Evolutionary conservation across 495 filamentous ascomycete genomes (phyloP), one percentile per base, ranked within the genome.

Genomic region (Aspergillus nidulans): DNA sequence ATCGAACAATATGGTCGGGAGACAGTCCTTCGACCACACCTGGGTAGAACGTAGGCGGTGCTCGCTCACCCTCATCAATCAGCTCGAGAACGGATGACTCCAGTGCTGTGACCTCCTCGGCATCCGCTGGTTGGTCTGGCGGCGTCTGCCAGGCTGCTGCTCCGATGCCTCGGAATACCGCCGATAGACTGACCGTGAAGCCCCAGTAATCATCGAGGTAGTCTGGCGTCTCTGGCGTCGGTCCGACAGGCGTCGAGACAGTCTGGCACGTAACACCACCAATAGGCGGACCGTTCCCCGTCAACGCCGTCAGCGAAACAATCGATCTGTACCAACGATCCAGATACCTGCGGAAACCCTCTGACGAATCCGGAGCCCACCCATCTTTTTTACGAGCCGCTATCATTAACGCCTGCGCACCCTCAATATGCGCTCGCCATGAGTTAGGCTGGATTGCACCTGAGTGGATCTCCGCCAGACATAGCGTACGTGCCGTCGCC

Each of bases 171-270:
- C 72, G 66, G 49, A 77, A 77, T 9, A 77, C 68, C 24, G 70
- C 67, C 7, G 74, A 63, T 15, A 77, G 49, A 40, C 69, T 64
- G 10, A 74, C 66, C 6, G 72, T 75, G 51, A 77, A 77, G 0
- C 74, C 74, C 74, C 74, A 77, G 41, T 77, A 77, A 49, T 77
- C 74, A 55, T 77, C 74, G 15, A 77, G 50, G 56, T 76, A 77
- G 46, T 77, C 74, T 7, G 71, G 69, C 6, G 38, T 23, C 9
- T 49, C 53, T 2, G 57, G 59, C 1, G 46, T 50, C 23, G 62
- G 43, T 6, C 59, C 57, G 6, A 58, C 52, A 39, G 60, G 38
- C 32, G 61, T 58, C 6, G 60, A 57, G 4, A 52, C 55, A 6
- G 30, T 55, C 43, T 61, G 59, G 32, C 64, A 26, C 2, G 56